Base-by-base conservation (phyloP, 805 yeast genomes). In the Cyberlindnera suaveolens region DNA sequence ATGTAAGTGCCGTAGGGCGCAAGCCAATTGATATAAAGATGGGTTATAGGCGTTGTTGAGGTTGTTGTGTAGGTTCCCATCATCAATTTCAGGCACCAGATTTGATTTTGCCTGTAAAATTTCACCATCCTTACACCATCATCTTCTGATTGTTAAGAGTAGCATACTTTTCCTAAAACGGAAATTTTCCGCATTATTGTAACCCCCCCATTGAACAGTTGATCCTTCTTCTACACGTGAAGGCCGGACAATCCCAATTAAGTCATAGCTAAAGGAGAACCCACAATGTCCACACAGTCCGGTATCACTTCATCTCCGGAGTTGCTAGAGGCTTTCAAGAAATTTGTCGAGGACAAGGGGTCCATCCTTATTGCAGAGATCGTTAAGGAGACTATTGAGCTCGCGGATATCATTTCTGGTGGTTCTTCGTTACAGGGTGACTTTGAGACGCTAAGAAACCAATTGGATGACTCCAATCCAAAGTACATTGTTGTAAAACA, bases 221-320 rank as follows among this genome's bases (percentile, higher is more conserved):
- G 27, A 23, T 23, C 10, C 27, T 23, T 9, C 27, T 23, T 23
- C 27, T 10, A 23, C 11, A 9, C 11, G 11, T 9, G 11, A 9
- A 9, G 27, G 27, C 11, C 10, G 3, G 27, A 23, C 2, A 23
- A 9, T 8, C 11, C 11, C 27, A 23, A 23, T 23, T 9, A 6
- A 23, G 27, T 9, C 11, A 23, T 23, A 23, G 27, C 27, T 23
- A 23, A 23, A 23, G 27, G 11, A 9, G 10, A 10, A 10, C 27
- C 55, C 11, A 14, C 33, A 10, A 81, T 82, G 88, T 80, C 88
- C 2, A 75, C 68, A 46, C 85, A 78, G 57, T 78, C 85, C 0
- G 87, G 88, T 44, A 82, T 82, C 43, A 51, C 54, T 10, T 53
- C 77, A 4, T 63, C 77, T 16, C 54, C 59, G 34, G 73, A 68